Evolutionary conservation across 352 stramenopile species (phyloP).

Genomic region (Globisporangium polare): DNA sequence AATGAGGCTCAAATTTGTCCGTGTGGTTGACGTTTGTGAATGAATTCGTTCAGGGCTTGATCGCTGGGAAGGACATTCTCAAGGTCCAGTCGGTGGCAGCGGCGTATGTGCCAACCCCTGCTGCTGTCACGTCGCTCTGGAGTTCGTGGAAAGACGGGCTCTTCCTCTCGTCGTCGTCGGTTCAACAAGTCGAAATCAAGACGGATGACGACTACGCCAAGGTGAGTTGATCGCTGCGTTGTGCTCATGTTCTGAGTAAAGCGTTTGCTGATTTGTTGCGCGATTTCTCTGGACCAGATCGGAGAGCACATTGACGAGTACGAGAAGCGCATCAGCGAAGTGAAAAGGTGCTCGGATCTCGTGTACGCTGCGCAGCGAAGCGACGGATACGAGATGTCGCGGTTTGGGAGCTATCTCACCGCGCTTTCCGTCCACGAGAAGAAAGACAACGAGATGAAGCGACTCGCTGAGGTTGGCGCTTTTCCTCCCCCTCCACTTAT

Average conservation of each 20-base stretch:
- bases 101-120: conserved; percentile 72
- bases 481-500: not conserved
- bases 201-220: conserved; percentile 84
- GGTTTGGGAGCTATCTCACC: conserved; percentile 82
- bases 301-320: conserved; percentile 85
- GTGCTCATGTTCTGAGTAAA: too few relatives aligned
- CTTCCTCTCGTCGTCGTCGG: conserved; percentile 63
- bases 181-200: conserved; percentile 85
- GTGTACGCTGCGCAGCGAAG: conserved; percentile 75
- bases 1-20: not conserved
- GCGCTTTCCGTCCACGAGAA: conserved; percentile 75
- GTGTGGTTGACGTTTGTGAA: not conserved
- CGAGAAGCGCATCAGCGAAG: conserved; percentile 76
- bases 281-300: conserved; percentile 36
- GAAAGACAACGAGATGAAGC: conserved; percentile 67
- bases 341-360: conserved; percentile 78
- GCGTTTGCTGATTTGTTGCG: not conserved
- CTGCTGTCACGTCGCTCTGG: conserved; percentile 75
- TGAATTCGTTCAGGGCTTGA: conserved; percentile 47
- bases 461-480: conserved; percentile 49
- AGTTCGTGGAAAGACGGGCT: conserved; percentile 80
- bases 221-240: conserved; percentile 19
- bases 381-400: conserved; percentile 85
- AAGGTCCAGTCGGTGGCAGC: conserved; percentile 72
- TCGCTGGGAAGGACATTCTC: conserved; percentile 78